Evolutionary conservation across 2,329 filamentous ascomycete genomes (phyloP), one percentile per base, ranked within the genome.

Genomic region (Trichophyton simii): DNA sequence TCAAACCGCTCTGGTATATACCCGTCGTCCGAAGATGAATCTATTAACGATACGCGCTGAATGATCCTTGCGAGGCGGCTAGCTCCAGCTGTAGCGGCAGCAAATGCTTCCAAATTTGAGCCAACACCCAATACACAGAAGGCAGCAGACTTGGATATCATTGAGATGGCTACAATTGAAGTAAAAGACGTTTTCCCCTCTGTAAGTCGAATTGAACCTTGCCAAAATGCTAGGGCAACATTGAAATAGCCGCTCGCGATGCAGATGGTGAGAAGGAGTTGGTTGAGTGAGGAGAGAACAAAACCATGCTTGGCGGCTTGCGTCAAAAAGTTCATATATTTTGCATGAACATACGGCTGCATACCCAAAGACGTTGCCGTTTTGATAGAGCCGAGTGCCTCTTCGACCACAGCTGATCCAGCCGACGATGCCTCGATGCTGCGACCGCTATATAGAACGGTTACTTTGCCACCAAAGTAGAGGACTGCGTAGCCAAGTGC

Each of bases 41-140:
- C 87, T 54, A 95, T 78, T 0, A 88, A 88, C 0, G 89, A 94
- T 2, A 77, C 70, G 58, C 90, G 85, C 71, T 94, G 88, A 66
- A 95, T 94, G 5, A 89, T 91, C 71, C 84, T 87, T 77, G 85
- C 92, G 64, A 95, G 91, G 77, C 94, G 92, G 61, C 82, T 82
- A 3, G 87, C 88, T 1, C 89, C 89, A 22, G 87, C 87, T 3
- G 89, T 74, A 42, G 83, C 86, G 4, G 84, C 87, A 1, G 84
- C 86, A 67, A 94, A 91, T 34, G 89, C 86, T 72, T 90, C 87
- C 2, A 86, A 72, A 66, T 92, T 88, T 1, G 89, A 88, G 0
- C 86, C 85, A 25, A 91, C 83, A 65, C 89, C 90, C 55, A 88
- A 87, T 8, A 95, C 78, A 54, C 88, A 87, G 72, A 94, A 91